Base-by-base conservation (phyloP, 2,329 filamentous ascomycete species). In the Arthrobotrys conoides region DNA sequence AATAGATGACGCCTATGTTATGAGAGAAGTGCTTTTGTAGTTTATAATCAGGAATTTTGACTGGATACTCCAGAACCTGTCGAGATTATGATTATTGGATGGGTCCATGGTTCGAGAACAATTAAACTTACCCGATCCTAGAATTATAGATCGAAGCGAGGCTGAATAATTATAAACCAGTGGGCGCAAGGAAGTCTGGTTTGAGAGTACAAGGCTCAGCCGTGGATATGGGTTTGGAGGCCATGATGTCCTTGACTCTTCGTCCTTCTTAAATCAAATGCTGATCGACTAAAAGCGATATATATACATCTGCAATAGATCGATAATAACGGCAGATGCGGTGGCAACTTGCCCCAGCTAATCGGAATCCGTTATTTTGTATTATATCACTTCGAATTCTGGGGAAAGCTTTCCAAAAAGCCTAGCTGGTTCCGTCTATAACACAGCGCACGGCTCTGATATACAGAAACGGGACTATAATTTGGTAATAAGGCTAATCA, bases 401-500 rank as follows among this genome's bases (percentile, higher is more conserved):
- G n/a, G 18, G 20, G 4, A 44, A 44, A 5, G 22, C 5, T 24
- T 24, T 24, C 24, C 24, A 1, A 9, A 51, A 51, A 51, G 3
- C 20, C 48, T 46, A 59, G 14, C 53, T 59, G 3, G 57, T 61
- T 27, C 18, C 57, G n/a, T 41, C 36, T 61, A 44, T 24, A 61
- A 61, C 27, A 20, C 20, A 61, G 36, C 36, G 36, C 33, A 61
- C 36, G 57, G 33, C 30, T 61, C 36, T 59, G 53, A 24, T 41
- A 59, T 59, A 41, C 36, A 24, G 20, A 27, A 16, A 20, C 18
- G 36, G 36, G 30, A 24, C 36, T 44, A 61, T 61, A 41, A 27
- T 44, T 14, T 36, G 36, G 36, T 5, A 44, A 61, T 41, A 14
- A 61, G 36, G 36, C 57, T 44, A 61, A 61, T 61, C 10, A 27